Conservation (phyloP, 2,329 filamentous ascomycete species). For the Colletotrichum liaoningense region DNA sequence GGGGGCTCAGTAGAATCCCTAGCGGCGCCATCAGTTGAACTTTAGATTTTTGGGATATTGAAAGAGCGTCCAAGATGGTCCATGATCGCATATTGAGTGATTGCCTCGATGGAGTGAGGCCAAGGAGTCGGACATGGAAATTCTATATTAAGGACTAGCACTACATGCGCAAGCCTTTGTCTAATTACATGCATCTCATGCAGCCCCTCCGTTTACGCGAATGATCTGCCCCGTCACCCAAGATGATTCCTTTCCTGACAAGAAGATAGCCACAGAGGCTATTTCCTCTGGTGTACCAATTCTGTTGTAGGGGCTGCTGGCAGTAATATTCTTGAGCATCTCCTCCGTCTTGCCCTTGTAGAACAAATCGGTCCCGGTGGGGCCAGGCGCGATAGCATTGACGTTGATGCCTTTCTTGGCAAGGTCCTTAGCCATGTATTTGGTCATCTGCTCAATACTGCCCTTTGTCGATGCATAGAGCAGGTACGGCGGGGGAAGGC, state of each 20-base stretch:
- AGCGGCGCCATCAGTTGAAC: not conserved
- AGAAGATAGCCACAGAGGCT: constrained; percentile 50
- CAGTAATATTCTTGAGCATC: constrained; percentile 53
- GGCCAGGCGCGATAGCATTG: constrained; percentile 54
- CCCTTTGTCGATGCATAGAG: constrained; percentile 69
- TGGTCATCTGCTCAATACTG: constrained; percentile 69
- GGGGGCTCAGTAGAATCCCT: constrained; percentile 61
- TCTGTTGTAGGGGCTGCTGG: constrained; percentile 38
- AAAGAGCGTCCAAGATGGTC: not conserved
- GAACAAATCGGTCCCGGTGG: constrained; percentile 68
- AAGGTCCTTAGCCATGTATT: constrained; percentile 66
- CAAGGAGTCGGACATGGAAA: not conserved
- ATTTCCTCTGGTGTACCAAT: constrained; percentile 49
- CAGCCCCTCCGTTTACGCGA: constrained; percentile 49
- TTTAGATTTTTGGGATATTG: not conserved
- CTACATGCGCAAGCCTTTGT: not conserved
- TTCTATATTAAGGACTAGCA: not conserved
- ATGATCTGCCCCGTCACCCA: constrained; percentile 59
- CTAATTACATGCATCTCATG: not conserved
- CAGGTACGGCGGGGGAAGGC: constrained; percentile 57
- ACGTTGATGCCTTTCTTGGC: constrained; percentile 56
- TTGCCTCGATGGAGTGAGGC: not conserved
- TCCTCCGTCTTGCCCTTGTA: constrained; percentile 60
- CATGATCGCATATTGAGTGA: not conserved
- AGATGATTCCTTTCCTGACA: constrained; percentile 47